Evolutionary conservation across 257 asterid genomes (phyloP).

Genomic region (Linaria vulgaris): DNA sequence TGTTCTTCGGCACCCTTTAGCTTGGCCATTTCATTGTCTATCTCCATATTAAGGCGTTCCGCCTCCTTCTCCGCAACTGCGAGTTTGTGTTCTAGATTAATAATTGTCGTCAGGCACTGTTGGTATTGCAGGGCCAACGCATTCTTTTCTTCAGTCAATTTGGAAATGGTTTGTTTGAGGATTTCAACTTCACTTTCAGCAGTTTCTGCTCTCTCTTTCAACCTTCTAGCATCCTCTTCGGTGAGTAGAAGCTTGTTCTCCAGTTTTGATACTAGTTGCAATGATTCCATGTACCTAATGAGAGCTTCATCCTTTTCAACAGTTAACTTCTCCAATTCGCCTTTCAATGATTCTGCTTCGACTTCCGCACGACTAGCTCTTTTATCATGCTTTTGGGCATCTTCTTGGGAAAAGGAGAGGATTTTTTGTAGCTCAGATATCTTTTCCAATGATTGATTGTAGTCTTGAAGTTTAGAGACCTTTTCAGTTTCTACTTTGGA

Average conservation of each 20-base stretch:
- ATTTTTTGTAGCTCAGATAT: slow-evolving; percentile 60
- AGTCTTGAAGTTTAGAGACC: slow-evolving; percentile 70
- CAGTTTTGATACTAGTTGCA: slow-evolving; percentile 67
- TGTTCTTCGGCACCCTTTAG: slow-evolving; percentile 76
- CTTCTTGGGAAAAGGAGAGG: slow-evolving; percentile 44
- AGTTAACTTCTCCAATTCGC: slow-evolving; percentile 46
- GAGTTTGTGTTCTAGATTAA: slow-evolving; percentile 56
- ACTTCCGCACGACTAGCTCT: slow-evolving; percentile 56
- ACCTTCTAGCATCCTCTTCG: slow-evolving; percentile 59
- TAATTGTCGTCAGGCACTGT: slow-evolving; percentile 63
- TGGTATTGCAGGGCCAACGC: slow-evolving; percentile 53
- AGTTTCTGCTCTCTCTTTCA: slow-evolving; percentile 71
- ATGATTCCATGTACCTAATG: slow-evolving; percentile 62
- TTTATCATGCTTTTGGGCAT: slow-evolving; percentile 42
- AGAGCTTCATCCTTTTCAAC: slow-evolving; percentile 82
- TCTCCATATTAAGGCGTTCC: slow-evolving; percentile 57
- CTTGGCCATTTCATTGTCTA: slow-evolving; percentile 54
- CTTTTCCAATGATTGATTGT: slow-evolving; percentile 57
- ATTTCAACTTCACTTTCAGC: slow-evolving; percentile 73
- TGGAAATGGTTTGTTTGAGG: slow-evolving; percentile 57
- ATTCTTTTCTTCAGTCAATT: slow-evolving; percentile 64
- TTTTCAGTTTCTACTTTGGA: slow-evolving; percentile 65
- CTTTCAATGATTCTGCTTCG: slow-evolving; percentile 52
- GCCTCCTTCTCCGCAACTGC: slow-evolving; percentile 56
- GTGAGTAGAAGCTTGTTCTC: slow-evolving; percentile 67